Base-by-base conservation (phyloP, 345 rosid species). In the Camelina neglecta region DNA sequence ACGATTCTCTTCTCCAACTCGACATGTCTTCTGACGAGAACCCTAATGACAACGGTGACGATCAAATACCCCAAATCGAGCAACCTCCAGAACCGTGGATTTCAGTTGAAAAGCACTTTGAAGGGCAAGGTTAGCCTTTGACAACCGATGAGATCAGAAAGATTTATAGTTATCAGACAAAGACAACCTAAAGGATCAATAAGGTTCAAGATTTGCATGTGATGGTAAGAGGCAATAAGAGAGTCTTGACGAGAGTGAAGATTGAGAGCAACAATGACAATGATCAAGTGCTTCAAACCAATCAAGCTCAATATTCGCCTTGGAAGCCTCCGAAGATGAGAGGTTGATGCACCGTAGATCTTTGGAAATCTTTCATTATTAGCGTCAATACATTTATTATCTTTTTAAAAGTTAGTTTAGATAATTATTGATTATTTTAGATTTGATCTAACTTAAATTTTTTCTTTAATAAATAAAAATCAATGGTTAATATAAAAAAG, bases 1-100 rank as follows among this genome's bases (percentile, higher is more conserved):
- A 86, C 0, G 73, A 86, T 75, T 89, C 96, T 5, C 84, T 8
- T 39, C 61, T 94, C 72, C 86, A 80, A 51, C 86, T 94, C 54
- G 15, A 81, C 1, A 4, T 94, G 3, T 57, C 85, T 12, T 21
- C 75, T 60, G 5, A 35, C 1, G 9, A 56, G 0, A 13, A n/a
- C 3, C 18, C 11, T 21, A 35, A 20, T 6, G 11, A 75, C 31
- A 42, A 51, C 35, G 36, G 41, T 8, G 48, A 54, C n/a, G 44
- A 48, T 29, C 51, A 62, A 42, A 10, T 50, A 13, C 51, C 48
- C 5, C 38, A 20, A 58, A 65, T 8, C 0, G 39, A 61, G n/a
- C 23, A 3, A 39, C 1, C 59, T 60, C 11, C 0, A 9, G 26
- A 8, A 71, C 39, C 38, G 5, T 60, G 49, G 18, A 8, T 36